A percentile compares a stretch with the other conserved stretches of the same genome.
Conservation (phyloP, 1,284 basidiomycete species). For the Inonotus obliquus region DNA sequence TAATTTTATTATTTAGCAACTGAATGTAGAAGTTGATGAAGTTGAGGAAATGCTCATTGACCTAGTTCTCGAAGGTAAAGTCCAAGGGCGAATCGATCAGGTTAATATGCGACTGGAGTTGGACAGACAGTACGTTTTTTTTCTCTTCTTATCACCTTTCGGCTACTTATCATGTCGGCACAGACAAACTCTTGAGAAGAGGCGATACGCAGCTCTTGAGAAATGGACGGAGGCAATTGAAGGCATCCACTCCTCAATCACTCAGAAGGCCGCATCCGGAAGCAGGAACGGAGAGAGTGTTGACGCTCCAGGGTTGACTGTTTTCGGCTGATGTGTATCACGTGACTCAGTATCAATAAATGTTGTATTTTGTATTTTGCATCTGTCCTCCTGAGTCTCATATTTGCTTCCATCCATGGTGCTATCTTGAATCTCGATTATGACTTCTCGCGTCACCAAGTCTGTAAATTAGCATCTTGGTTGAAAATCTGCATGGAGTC, state of each 20-base stretch:
- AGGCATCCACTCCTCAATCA: constrained; percentile 63
- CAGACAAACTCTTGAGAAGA: constrained; percentile 80
- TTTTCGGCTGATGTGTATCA: neutral
- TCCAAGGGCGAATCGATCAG: constrained; percentile 94
- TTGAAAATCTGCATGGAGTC: constrained; percentile 22
- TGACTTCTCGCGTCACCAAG: constrained; percentile 76
- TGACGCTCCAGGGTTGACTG: constrained; percentile 7
- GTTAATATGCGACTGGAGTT: constrained; percentile 89
- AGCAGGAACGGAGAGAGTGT: constrained; percentile 26
- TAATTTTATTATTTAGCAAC: constrained; percentile 57
- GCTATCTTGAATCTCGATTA: neutral
- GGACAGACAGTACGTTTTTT: constrained; percentile 70
- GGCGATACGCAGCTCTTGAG: constrained; percentile 76
- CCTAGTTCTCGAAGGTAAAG: constrained; percentile 91
- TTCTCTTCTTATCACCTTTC: constrained; percentile 2
- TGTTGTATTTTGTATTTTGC: neutral
- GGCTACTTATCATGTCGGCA: neutral
- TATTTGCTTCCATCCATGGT: too few relatives aligned
- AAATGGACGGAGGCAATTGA: constrained; percentile 80
- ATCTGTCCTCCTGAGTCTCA: too few relatives aligned
- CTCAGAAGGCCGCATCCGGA: constrained; percentile 59
- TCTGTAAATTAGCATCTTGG: constrained; percentile 26
- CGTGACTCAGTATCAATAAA: neutral
- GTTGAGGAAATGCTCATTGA: constrained; percentile 93
- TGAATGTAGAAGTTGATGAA: constrained; percentile 83